Evolutionary conservation across 768 basidiomycete genomes (phyloP).

Genomic region (Suillus lakei): DNA sequence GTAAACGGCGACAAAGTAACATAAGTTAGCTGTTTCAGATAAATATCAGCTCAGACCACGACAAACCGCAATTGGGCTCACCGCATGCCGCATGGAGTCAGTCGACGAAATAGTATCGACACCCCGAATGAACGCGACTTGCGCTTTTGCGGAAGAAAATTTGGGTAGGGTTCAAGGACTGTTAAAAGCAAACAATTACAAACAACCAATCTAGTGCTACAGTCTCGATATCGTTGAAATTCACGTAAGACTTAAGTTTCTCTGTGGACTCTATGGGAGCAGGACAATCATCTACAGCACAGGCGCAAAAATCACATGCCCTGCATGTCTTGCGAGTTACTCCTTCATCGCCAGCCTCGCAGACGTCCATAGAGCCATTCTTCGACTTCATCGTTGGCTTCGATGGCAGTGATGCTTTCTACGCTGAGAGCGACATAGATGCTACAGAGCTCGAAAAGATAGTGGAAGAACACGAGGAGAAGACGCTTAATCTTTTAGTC

Average conservation of each 20-base stretch:
- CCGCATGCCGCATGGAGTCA: conserved; percentile 59
- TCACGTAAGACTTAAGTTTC: conserved; percentile 50
- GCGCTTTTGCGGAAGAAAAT: conserved; percentile 28
- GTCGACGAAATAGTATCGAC: conserved; percentile 32
- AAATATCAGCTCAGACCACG: conserved; percentile 4
- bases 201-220: conserved; percentile 17
- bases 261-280: conserved; percentile 62
- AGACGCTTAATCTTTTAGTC: conserved; percentile 69
- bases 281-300: conserved; percentile 64
- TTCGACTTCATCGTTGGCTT: conserved; percentile 98
- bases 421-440: conserved; percentile 59
- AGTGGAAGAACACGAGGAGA: conserved; percentile 81
- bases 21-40: conserved; percentile 66
- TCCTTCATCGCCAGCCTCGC: conserved; percentile 85
- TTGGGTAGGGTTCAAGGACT: conserved; percentile 21
- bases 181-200: conserved; percentile 27
- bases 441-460: conserved; percentile 76
- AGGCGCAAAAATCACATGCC: conserved; percentile 47
- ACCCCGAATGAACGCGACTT: conserved; percentile 33
- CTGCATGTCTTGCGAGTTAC: conserved; percentile 91
- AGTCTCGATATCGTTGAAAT: not conserved
- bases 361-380: conserved; percentile 86
- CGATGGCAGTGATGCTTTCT: conserved; percentile 62
- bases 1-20: conserved; percentile 71
- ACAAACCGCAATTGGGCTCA: conserved; percentile 33